Base-by-base conservation (phyloP, 352 stramenopile species). In the Phytopythium mirpurense region DNA sequence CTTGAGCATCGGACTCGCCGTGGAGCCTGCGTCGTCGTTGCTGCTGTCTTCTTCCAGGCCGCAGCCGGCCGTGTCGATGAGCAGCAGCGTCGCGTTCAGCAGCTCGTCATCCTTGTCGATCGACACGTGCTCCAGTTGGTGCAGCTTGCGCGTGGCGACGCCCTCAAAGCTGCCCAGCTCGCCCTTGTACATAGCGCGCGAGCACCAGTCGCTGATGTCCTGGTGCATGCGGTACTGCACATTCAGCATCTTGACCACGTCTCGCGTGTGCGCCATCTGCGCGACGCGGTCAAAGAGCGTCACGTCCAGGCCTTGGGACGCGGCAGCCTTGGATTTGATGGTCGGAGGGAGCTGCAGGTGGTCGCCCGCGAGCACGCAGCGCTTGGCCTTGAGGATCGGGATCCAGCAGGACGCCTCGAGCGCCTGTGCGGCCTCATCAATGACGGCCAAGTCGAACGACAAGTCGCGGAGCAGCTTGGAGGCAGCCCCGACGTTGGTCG, bases 201-300 rank as follows among this genome's bases (percentile, higher is more conserved):
- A 98, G 37, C 95, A 92, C 96, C 96, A 99, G 51, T 96, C 69
- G 50, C 89, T 93, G 52, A 99, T 99, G 27, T 88, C 60, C 37
- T 86, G 60, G 62, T 99, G 88, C 97, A 99, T 99, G 42, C 96
- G 90, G 59, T 99, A 99, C 78, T 99, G 96, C 8, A 92, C 94
- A 37, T 93, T 74, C 18, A 99, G 75, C 90, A 99, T 98, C 52
- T 86, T 76, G n/a, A 88, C 70, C n/a, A 90, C 71, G 14, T 54
- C 56, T 43, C 78, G 68, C 31, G 66, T 86, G 40, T 53, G 71
- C 36, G 40, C 12, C 27, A 83, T 74, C 26, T 80, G 67, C 56
- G 98, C 94, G 6, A 99, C 63, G 37, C 96, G 79, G 60, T 99
- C 96, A 76, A 99, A 99, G 38, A 99, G 74, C 38, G 97, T 99